Conservation (phyloP, 805 yeast species). For the Jamesozyma jinghongensis region DNA sequence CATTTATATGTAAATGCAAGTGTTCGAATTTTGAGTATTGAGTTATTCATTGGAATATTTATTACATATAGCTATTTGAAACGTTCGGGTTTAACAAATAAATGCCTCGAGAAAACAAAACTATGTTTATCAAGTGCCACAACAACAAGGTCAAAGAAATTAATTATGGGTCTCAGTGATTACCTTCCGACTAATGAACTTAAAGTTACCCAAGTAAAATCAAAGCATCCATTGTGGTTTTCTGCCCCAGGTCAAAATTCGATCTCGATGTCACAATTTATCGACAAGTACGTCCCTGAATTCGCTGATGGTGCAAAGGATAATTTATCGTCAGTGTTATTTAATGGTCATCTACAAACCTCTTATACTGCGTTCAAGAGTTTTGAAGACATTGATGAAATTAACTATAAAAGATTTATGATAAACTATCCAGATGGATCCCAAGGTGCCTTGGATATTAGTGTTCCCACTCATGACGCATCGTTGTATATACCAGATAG, state of each 20-base stretch:
- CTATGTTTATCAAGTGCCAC: no score
- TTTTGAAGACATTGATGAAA: conserved; percentile 38
- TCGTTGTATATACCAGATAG: conserved; percentile 13
- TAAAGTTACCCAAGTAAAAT: conserved; percentile 5
- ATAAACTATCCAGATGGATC: conserved; percentile 52
- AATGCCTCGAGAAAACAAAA: no score
- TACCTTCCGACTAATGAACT: conserved; percentile 2
- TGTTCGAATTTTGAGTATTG: no score
- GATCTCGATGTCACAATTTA: conserved; percentile 22
- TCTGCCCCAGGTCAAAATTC: neutral
- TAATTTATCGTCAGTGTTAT: conserved; percentile 46
- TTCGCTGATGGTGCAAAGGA: conserved; percentile 37
- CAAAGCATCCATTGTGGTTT: conserved; percentile 1
- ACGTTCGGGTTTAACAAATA: no score
- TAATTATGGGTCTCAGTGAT: conserved; percentile 1
- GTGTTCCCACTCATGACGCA: conserved; percentile 23
- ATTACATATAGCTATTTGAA: no score
- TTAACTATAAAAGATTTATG: conserved; percentile 57
- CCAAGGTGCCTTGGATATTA: conserved; percentile 61
- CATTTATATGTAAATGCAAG: no score
- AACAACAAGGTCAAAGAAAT: no score
- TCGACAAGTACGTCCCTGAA: conserved; percentile 35
- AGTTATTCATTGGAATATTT: no score
- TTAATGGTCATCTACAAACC: conserved; percentile 66
- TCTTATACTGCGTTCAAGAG: conserved; percentile 46